A percentile compares a stretch with the other conserved stretches of the same genome.
Conservation (phyloP, 352 stramenopile species). For the Phytopythium montanum region DNA sequence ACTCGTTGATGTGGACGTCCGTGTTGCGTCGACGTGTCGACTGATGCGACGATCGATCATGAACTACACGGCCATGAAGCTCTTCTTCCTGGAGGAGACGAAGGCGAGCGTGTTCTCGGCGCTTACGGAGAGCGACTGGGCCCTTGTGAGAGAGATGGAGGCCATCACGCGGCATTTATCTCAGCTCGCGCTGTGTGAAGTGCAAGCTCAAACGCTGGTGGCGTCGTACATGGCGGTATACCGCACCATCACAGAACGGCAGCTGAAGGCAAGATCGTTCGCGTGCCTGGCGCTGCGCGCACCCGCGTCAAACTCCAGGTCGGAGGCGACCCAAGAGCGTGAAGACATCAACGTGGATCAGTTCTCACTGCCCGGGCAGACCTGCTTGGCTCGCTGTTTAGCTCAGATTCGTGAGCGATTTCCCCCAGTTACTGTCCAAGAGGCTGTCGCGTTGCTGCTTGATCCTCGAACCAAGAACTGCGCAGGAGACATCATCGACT, state of each 20-base stretch:
- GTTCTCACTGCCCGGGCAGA: neutral
- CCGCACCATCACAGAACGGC: neutral
- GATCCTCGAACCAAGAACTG: neutral
- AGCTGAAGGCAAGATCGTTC: neutral
- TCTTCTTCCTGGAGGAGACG: neutral
- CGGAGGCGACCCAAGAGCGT: neutral
- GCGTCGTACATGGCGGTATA: neutral
- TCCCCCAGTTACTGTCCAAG: neutral
- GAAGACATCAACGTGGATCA: neutral
- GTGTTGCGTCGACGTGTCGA: neutral
- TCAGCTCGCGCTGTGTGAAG: neutral
- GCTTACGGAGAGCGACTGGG: neutral
- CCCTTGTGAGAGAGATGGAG: conserved; percentile 1
- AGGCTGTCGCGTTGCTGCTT: neutral
- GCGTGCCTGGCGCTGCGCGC: neutral
- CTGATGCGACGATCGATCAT: neutral
- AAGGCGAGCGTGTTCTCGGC: neutral
- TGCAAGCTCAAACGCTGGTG: neutral
- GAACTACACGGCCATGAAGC: neutral
- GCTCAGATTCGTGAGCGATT: neutral
- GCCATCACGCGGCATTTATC: neutral
- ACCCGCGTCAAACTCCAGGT: no score
- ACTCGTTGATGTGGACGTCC: neutral
- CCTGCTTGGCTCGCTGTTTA: neutral
- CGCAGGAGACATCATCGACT: neutral